Evolutionary conservation across 768 basidiomycete species (phyloP).

Genomic region (Lyophyllum shimeji): DNA sequence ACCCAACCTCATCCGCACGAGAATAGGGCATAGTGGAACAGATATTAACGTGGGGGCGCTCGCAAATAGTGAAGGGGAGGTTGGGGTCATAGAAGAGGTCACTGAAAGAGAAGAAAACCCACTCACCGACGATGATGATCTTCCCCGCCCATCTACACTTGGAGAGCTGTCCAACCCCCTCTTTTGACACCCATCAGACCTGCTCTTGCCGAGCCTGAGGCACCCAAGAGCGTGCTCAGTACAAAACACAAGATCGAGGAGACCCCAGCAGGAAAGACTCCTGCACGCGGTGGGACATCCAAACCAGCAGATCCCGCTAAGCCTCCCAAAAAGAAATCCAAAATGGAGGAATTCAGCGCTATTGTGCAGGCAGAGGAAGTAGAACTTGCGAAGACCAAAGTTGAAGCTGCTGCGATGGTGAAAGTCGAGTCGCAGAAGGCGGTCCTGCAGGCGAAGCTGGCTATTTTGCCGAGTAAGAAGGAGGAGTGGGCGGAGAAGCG

Average conservation of each 20-base stretch:
- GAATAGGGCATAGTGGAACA: background rate
- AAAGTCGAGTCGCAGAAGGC: no score
- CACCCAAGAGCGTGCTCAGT: background rate
- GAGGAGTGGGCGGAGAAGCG: no score
- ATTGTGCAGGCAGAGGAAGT: background rate
- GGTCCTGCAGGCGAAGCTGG: no score
- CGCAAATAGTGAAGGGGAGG: background rate
- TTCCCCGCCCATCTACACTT: no score
- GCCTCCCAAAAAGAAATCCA: no score
- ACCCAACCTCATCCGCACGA: slow-evolving; percentile 13
- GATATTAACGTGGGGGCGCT: background rate
- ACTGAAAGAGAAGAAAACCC: background rate
- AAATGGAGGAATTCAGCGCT: background rate
- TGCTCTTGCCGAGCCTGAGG: no score
- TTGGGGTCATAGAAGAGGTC: background rate
- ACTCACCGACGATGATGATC: background rate
- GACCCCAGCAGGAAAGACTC: background rate
- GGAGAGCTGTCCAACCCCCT: no score
- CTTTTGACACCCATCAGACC: no score
- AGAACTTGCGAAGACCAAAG: background rate
- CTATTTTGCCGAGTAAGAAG: no score
- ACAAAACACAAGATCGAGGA: background rate
- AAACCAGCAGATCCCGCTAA: background rate
- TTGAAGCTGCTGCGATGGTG: background rate
- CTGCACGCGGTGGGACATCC: background rate